A percentile compares a stretch with the other conserved stretches of the same genome.
Evolutionary conservation across 768 basidiomycete species (phyloP).

Genomic region (Auricularia heimuer): DNA sequence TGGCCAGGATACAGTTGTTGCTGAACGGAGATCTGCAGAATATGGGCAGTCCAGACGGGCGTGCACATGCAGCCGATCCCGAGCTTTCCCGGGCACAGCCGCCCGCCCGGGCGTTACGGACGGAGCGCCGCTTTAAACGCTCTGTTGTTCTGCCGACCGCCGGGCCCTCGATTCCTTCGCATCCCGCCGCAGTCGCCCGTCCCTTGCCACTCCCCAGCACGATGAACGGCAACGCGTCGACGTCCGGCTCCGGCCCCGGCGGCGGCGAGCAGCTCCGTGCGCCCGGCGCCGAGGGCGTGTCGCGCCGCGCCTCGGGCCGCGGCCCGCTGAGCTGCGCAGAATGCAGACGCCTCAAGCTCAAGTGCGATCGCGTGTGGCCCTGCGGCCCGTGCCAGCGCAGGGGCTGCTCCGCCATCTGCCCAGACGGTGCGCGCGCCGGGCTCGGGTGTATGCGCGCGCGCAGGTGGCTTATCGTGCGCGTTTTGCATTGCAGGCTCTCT

Average conservation of each 20-base stretch:
- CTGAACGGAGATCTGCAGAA: neutral
- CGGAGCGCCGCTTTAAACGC: neutral
- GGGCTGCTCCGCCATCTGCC: conserved; percentile 68
- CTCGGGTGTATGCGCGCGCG: conserved; percentile 8
- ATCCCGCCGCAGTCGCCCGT: neutral
- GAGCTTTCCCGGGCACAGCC: neutral
- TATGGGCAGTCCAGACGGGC: neutral
- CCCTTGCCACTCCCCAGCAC: neutral
- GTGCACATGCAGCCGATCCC: neutral
- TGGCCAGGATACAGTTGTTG: too few species aligned
- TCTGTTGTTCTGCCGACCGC: neutral
- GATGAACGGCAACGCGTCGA: neutral
- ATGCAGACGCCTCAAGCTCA: neutral
- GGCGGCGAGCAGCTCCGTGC: neutral
- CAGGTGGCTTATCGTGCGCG: neutral
- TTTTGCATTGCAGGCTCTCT: conserved; percentile 39
- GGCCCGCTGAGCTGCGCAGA: conserved; percentile 2
- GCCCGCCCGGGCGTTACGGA: neutral
- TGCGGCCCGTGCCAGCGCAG: conserved; percentile 70
- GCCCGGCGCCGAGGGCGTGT: neutral
- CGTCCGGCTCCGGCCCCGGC: neutral
- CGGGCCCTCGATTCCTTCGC: neutral
- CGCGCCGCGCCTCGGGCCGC: neutral
- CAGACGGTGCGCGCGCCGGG: conserved; percentile 41
- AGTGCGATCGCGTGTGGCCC: conserved; percentile 23